These are phyloP conservation scores for Bassia scoparia DNA, from an alignment of 148 eudicot genomes.

Conservation along the genomic window DNA sequence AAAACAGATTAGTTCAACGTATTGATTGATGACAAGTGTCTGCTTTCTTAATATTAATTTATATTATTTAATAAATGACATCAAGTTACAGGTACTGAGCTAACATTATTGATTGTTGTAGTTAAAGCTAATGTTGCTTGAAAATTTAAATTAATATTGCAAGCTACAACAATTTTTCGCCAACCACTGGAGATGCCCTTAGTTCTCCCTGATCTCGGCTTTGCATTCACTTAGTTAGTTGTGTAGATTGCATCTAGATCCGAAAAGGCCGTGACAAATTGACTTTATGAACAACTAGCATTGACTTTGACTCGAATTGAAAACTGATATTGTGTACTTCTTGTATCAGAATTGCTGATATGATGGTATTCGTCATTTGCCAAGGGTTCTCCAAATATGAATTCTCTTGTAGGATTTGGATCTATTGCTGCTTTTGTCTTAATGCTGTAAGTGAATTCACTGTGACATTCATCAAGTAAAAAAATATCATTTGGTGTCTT, in stretches of 20 bases:
- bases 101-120: no score
- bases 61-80: no score
- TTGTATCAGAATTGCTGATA: slow-evolving; percentile 60
- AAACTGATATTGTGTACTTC: slow-evolving; percentile 9
- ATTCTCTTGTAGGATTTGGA: slow-evolving; percentile 97
- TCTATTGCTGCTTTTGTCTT: slow-evolving; percentile 78
- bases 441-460: slow-evolving; percentile 73
- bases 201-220: background rate
- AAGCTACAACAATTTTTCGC: no score
- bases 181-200: no score
- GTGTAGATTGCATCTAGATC: background rate
- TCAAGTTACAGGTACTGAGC: no score
- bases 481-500: background rate
- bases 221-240: background rate
- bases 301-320: background rate
- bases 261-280: background rate
- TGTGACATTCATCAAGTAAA: no score
- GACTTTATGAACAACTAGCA: background rate
- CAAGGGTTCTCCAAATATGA: slow-evolving; percentile 93
- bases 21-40: no score
- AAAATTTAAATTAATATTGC: no score
- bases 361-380: slow-evolving; percentile 68
- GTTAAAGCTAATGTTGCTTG: no score
- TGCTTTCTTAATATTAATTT: no score
- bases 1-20: no score